These are phyloP conservation scores for Lobosporangium transversale DNA, from an alignment of 192 early-diverging fungal genomes.

Conservation along the genomic window DNA sequence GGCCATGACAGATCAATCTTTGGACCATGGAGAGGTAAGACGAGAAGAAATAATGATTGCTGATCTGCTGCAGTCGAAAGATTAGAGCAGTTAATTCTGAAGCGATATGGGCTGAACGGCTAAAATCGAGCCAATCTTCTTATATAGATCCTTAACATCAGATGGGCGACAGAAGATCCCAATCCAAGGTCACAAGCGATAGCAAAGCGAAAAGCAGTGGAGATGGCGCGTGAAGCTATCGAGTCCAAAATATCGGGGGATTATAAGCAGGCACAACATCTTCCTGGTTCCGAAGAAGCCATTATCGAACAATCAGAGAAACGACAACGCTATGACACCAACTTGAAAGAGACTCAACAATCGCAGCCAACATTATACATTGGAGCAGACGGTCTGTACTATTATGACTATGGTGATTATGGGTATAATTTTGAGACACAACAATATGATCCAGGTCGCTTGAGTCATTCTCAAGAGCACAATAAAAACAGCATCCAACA, in stretches of 20 bases:
- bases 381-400: conserved; percentile 39
- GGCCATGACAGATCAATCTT: conserved; percentile 84
- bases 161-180: conserved; percentile 89
- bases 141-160: conserved; percentile 62
- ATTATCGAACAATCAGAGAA: neutral
- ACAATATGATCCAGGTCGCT: conserved; percentile 34
- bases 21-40: conserved; percentile 79
- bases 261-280: conserved; percentile 22
- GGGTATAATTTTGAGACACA: conserved; percentile 43
- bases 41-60: neutral
- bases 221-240: conserved; percentile 63
- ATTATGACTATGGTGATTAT: conserved; percentile 48
- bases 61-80: neutral
- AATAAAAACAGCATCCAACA: neutral
- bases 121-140: no score
- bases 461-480: neutral
- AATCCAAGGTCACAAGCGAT: conserved; percentile 66
- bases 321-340: conserved; percentile 1
- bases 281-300: conserved; percentile 33
- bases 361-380: conserved; percentile 12
- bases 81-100: no score
- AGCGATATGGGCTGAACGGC: no score
- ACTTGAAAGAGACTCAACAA: neutral
- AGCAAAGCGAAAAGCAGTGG: conserved; percentile 69
- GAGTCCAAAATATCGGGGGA: conserved; percentile 66